These are phyloP conservation scores for Clonostachys rosea DNA, from an alignment of 2,329 filamentous ascomycete species.

Conservation along the genomic window DNA sequence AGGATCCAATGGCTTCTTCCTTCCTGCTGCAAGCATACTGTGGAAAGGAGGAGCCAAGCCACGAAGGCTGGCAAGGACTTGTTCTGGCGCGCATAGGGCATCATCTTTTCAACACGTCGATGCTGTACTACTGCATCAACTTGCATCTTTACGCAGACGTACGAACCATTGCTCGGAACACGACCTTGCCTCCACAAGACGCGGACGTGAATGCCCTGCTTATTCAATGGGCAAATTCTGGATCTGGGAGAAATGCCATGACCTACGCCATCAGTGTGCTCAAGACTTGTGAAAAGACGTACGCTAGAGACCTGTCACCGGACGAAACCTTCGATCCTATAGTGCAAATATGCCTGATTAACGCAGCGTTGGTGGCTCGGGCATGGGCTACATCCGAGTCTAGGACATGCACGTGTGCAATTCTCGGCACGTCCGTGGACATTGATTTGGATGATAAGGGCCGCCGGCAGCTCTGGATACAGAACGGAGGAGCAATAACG, in stretches of 20 bases:
- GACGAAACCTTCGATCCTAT: conserved; percentile 20
- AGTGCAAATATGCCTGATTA: conserved; percentile 21
- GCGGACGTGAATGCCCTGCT: conserved; percentile 5
- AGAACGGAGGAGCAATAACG: conserved; percentile 10
- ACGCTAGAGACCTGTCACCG: background rate
- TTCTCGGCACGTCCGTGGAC: conserved; percentile 10
- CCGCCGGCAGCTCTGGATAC: conserved; percentile 18
- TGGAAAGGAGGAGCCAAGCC: conserved; percentile 15
- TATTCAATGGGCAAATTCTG: conserved; percentile 19
- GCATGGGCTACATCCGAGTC: conserved; percentile 4
- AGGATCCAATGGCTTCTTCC: conserved; percentile 3
- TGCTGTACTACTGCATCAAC: conserved; percentile 28
- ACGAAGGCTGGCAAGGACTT: conserved; percentile 10
- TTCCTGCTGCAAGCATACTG: conserved; percentile 18
- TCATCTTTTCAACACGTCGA: conserved; percentile 20
- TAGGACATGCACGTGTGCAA: conserved; percentile 11
- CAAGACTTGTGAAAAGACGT: conserved; percentile 11
- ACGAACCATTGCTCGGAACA: background rate
- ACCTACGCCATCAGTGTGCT: conserved; percentile 25
- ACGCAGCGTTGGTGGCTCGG: conserved; percentile 28
- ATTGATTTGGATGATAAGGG: conserved; percentile 12
- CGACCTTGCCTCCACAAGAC: background rate
- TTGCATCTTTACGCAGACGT: conserved; percentile 27
- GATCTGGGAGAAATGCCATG: conserved; percentile 21
- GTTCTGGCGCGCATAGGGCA: conserved; percentile 19